Evolutionary conservation across 176 grass and related monocot species (phyloP).

Genomic region (Phoenix dactylifera): DNA sequence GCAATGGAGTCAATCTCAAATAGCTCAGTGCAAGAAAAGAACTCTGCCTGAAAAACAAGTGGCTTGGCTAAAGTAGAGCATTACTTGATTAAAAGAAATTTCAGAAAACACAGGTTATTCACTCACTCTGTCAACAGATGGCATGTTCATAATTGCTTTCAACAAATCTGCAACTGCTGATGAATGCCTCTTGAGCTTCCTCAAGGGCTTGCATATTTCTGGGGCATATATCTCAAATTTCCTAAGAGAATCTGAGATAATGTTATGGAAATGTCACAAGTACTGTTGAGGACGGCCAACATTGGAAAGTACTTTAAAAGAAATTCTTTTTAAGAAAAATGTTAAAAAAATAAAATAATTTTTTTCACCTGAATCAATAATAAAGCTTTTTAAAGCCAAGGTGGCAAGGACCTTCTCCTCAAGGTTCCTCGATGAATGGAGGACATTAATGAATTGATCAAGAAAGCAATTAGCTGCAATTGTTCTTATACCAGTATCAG

Average conservation of each 20-base stretch:
- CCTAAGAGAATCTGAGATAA: background rate
- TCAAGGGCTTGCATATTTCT: constrained; percentile 1
- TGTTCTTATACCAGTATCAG: background rate
- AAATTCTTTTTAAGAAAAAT: no score
- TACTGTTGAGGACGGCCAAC: background rate
- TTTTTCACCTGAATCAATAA: background rate
- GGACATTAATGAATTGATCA: background rate
- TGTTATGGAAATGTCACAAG: background rate
- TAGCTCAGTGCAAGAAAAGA: background rate
- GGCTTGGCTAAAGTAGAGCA: background rate
- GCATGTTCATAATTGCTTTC: background rate
- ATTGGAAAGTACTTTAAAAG: background rate
- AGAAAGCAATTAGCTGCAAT: background rate
- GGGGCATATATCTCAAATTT: background rate
- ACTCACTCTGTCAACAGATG: background rate
- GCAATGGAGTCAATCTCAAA: background rate
- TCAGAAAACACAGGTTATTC: background rate
- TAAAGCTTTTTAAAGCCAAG: background rate
- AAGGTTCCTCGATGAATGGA: background rate
- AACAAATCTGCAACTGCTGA: background rate
- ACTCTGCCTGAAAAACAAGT: background rate
- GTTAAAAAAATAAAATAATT: background rate
- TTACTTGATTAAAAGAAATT: background rate
- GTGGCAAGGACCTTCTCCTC: background rate
- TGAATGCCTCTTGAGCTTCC: background rate